phyloP scores from a whole-genome alignment of 2,329 filamentous ascomycete species.

The Fusarium sulawesiense region DNA sequence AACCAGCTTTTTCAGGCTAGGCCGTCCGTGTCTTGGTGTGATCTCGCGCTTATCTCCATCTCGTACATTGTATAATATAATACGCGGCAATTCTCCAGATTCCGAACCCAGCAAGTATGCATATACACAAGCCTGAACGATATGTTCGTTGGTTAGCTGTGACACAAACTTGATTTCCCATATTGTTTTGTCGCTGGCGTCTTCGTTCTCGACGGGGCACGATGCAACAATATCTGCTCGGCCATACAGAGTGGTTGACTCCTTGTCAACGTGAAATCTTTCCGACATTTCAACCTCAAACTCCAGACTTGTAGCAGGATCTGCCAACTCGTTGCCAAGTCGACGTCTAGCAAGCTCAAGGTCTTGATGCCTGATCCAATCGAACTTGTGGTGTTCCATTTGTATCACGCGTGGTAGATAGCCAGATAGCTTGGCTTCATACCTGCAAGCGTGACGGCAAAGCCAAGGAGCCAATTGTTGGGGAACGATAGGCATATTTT shows the following conservation, averaged over 20 bases:
- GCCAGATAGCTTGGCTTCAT: conserved; percentile 39
- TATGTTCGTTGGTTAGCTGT: conserved; percentile 41
- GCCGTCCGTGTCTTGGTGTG: conserved; percentile 6
- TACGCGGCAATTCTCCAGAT: conserved; percentile 23
- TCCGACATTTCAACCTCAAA: conserved; percentile 17
- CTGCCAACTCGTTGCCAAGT: conserved; percentile 28
- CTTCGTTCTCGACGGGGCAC: neutral
- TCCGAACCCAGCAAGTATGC: conserved; percentile 35
- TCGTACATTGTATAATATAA: conserved; percentile 46
- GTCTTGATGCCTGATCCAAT: conserved; percentile 43
- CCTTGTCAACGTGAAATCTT: neutral
- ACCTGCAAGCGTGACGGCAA: conserved; percentile 43
- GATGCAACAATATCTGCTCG: conserved; percentile 26
- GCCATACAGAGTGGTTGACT: conserved; percentile 13
- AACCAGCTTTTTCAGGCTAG: conserved; percentile 25
- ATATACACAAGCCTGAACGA: conserved; percentile 45
- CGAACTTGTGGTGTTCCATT: conserved; percentile 43
- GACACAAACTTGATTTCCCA: conserved; percentile 50
- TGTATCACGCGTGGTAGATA: conserved; percentile 44
- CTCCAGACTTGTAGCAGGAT: neutral
- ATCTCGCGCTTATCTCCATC: conserved; percentile 45
- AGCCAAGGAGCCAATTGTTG: conserved; percentile 38
- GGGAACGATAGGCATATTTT: neutral
- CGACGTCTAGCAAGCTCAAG: conserved; percentile 38
- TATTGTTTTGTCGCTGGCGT: conserved; percentile 13